Evolutionary conservation across 106 monocot genomes (phyloP).

Genomic region (Phalaenopsis equestris): DNA sequence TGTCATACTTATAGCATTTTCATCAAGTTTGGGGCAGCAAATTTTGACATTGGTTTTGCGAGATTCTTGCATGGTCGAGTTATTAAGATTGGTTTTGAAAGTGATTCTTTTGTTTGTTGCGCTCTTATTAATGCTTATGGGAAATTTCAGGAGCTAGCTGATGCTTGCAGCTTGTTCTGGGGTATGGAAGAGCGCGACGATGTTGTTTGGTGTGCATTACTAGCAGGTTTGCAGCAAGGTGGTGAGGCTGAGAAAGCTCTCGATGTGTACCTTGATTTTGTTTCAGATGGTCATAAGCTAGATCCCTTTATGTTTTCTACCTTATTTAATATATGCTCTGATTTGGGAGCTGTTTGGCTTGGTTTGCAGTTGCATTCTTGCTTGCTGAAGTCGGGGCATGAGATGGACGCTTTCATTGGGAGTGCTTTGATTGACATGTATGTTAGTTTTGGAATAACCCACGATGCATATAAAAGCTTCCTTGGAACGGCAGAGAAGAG

Average conservation of each 20-base stretch:
- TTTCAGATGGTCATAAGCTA: conserved; percentile 13
- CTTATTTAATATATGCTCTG: conserved; percentile 18
- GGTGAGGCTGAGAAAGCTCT: conserved; percentile 5
- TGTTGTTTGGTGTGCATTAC: conserved; percentile 18
- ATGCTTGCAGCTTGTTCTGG: conserved; percentile 14
- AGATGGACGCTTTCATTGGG: conserved; percentile 12
- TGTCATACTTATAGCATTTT: conserved; percentile 21
- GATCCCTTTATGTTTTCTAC: conserved; percentile 19
- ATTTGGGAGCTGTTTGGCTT: conserved; percentile 3
- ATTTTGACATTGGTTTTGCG: conserved; percentile 2
- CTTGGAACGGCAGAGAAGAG: conserved; percentile 12
- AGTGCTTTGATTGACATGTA: conserved; percentile 23
- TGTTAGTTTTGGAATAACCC: conserved; percentile 13
- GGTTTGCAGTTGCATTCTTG: conserved; percentile 24
- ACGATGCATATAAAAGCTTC: conserved; percentile 13
- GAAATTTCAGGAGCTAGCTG: conserved; percentile 10
- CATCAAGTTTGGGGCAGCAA: conserved; percentile 2
- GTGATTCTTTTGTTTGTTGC: conserved; percentile 14
- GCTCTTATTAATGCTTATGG: conserved; percentile 21
- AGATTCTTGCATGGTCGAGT: conserved; percentile 14
- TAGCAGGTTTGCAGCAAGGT: conserved; percentile 7
- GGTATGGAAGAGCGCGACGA: conserved; percentile 13
- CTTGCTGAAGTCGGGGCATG: conserved; percentile 13
- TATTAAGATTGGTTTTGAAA: conserved; percentile 7
- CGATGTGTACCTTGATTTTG: conserved; percentile 18